Conservation (phyloP, 1,284 basidiomycete species). For the Cryptococcus sp. region DNA sequence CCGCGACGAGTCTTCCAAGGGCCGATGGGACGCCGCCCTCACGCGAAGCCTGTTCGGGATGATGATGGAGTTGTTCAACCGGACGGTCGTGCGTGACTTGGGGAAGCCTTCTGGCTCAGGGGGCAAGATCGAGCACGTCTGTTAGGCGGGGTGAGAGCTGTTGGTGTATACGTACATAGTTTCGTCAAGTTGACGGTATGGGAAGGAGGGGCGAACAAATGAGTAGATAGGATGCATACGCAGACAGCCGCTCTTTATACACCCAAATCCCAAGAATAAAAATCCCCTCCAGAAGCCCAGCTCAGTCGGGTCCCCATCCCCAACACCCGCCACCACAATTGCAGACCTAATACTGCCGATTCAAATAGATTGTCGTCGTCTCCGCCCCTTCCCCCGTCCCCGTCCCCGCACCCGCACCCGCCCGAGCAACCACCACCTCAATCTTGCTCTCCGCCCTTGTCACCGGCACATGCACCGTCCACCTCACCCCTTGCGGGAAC, state of each 20-base stretch:
- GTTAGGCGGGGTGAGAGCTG: slow-evolving; percentile 51
- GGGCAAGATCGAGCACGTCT: slow-evolving; percentile 69
- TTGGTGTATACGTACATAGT: too few relatives aligned
- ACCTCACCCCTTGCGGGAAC: slow-evolving; percentile 30
- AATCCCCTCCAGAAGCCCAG: too few relatives aligned
- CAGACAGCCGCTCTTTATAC: too few relatives aligned
- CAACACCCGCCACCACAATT: too few relatives aligned
- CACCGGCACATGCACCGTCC: slow-evolving; percentile 33
- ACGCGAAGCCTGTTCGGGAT: slow-evolving; percentile 74
- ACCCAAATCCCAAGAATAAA: too few relatives aligned
- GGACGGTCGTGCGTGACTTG: slow-evolving; percentile 76
- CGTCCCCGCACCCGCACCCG: slow-evolving; percentile 13
- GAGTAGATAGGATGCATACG: too few relatives aligned
- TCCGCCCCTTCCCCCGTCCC: slow-evolving; percentile 17
- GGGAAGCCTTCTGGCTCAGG: slow-evolving; percentile 59
- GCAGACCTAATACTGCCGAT: slow-evolving; percentile 30
- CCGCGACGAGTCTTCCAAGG: slow-evolving; percentile 83
- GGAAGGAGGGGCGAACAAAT: too few relatives aligned
- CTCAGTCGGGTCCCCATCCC: too few relatives aligned
- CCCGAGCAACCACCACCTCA: slow-evolving; percentile 37
- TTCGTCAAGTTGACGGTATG: too few relatives aligned
- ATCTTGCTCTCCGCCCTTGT: slow-evolving; percentile 34
- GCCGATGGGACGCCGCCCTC: slow-evolving; percentile 87
- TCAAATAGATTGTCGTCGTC: slow-evolving; percentile 39
- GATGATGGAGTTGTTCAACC: slow-evolving; percentile 90